Evolutionary conservation across 352 stramenopile species (phyloP).

Genomic region (Phytophthora melonis): DNA sequence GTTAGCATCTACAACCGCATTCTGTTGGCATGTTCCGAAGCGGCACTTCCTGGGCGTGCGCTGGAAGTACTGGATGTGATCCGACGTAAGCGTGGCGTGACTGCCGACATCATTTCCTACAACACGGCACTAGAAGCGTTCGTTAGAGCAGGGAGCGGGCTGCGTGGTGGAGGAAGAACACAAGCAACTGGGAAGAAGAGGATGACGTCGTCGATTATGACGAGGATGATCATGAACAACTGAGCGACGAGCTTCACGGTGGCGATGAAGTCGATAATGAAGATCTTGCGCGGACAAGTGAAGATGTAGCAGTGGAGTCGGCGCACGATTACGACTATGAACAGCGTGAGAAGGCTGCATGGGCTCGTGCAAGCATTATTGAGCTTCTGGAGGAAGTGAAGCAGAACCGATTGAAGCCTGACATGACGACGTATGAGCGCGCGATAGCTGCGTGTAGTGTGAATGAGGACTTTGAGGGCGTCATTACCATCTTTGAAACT

Average conservation of each 20-base stretch:
- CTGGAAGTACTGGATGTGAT: no score
- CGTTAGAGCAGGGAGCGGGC: no score
- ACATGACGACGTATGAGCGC: conserved; percentile 42
- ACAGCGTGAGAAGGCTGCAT: conserved; percentile 31
- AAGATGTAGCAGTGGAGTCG: conserved; percentile 4
- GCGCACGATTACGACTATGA: conserved; percentile 14
- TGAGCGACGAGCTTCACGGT: conserved; percentile 2
- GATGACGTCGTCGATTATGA: conserved; percentile 23
- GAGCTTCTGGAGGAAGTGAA: conserved; percentile 51
- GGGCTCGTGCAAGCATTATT: conserved; percentile 36
- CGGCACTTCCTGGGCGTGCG: no score
- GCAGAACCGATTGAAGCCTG: conserved; percentile 38
- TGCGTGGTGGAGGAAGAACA: no score
- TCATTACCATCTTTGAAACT: conserved; percentile 53
- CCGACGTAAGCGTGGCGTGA: no score
- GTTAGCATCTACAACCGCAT: no score
- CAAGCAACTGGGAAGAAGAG: no score
- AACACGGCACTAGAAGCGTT: no score
- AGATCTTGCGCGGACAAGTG: neutral
- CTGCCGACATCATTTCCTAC: no score
- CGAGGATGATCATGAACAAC: conserved; percentile 15
- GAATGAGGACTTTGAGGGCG: conserved; percentile 51
- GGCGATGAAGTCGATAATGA: conserved; percentile 10
- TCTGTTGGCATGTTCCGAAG: no score
- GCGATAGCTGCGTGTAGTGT: no score